These are phyloP conservation scores for Ascochyta lentis DNA, from an alignment of 2,329 filamentous ascomycete genomes.

Conservation along the genomic window DNA sequence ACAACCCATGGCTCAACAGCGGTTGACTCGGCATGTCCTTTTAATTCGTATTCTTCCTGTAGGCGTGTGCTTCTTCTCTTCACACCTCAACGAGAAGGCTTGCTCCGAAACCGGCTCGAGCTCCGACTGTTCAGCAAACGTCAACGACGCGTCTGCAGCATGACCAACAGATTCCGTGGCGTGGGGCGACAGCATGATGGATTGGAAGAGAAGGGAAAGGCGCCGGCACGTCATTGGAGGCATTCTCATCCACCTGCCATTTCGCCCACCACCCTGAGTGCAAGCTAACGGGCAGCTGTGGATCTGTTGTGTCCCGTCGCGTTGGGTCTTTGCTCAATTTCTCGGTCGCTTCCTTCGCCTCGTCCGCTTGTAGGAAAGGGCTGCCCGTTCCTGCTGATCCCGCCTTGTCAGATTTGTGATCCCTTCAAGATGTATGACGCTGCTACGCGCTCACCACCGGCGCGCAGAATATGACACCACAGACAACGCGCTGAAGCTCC, in stretches of 20 bases:
- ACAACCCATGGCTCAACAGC: constrained; percentile 2
- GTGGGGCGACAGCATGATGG: constrained; percentile 12
- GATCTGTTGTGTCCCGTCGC: constrained; percentile 18
- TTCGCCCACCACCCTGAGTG: constrained; percentile 16
- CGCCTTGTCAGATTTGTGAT: constrained; percentile 17
- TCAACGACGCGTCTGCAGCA: constrained; percentile 3
- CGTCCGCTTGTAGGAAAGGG: constrained; percentile 4
- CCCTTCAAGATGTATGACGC: constrained; percentile 30
- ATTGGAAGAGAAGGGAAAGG: constrained; percentile 3
- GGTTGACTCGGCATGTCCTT: constrained; percentile 10
- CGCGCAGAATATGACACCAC: constrained; percentile 15
- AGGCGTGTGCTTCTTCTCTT: constrained; percentile 1
- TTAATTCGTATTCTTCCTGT: not conserved
- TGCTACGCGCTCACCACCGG: constrained; percentile 14
- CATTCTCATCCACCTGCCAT: constrained; percentile 18
- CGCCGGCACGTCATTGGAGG: constrained; percentile 19
- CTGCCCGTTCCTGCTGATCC: constrained; percentile 13
- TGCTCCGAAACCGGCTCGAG: constrained; percentile 10
- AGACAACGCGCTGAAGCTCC: constrained; percentile 6
- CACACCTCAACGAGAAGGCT: constrained; percentile 1
- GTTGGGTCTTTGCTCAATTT: constrained; percentile 12
- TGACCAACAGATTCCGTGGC: constrained; percentile 10
- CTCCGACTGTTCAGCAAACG: constrained; percentile 1
- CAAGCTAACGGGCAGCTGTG: constrained; percentile 24
- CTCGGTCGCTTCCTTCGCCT: constrained; percentile 5